These are phyloP conservation scores for Colletotrichum incanum DNA, from an alignment of 2,329 filamentous ascomycete genomes.

Conservation along the genomic window DNA sequence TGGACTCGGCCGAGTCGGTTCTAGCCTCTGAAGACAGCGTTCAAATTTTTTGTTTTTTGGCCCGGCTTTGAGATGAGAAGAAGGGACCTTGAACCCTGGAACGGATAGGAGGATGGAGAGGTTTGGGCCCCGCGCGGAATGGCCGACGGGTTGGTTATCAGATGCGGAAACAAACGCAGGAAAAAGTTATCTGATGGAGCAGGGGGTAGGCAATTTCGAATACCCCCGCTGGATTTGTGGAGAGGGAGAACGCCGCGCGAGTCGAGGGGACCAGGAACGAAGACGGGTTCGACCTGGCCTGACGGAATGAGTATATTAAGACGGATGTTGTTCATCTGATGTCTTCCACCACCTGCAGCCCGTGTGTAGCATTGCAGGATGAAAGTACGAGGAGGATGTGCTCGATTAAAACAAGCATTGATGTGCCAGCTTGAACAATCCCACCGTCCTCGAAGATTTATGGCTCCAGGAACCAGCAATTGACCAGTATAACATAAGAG, in stretches of 20 bases:
- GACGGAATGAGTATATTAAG: neutral
- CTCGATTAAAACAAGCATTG: neutral
- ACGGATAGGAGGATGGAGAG: neutral
- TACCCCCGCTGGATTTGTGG: constrained; percentile 20
- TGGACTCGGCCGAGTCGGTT: constrained; percentile 9
- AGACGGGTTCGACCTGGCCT: neutral
- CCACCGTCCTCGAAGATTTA: neutral
- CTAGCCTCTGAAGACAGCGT: neutral
- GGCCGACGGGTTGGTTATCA: constrained; percentile 27
- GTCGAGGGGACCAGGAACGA: constrained; percentile 4
- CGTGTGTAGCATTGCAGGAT: neutral
- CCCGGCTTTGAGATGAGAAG: neutral
- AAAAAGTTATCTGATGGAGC: constrained; percentile 36
- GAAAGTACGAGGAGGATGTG: neutral
- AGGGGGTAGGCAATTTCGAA: constrained; percentile 27
- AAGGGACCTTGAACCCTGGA: neutral
- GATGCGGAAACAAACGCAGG: neutral
- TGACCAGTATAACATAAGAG: neutral
- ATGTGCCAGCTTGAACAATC: neutral
- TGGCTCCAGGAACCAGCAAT: neutral
- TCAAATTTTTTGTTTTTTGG: too few relatives aligned
- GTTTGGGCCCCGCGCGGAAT: constrained; percentile 7
- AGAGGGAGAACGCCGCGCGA: constrained; percentile 1
- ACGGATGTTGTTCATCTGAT: neutral
- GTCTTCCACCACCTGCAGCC: too few relatives aligned